Base-by-base conservation (phyloP, 2,329 filamentous ascomycete genomes). In the Alternaria incomplexa region DNA sequence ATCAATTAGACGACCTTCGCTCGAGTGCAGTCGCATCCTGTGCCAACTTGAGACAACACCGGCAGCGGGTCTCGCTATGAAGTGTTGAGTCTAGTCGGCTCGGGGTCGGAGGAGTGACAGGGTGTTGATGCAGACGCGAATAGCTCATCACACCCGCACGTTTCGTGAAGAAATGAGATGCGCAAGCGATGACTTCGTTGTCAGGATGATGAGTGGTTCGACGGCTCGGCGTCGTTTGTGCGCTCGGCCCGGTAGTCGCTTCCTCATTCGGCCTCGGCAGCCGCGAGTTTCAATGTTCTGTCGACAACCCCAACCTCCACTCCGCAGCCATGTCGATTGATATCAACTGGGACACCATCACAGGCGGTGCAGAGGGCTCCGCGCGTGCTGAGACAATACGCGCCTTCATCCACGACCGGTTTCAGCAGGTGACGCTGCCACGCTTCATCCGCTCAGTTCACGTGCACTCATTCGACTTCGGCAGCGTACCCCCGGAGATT, bases 381-480 rank as follows among this genome's bases (percentile, higher is more conserved):
- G 91, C 89, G 57, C 89, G 97, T 64, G 93, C 95, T 52, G 91
- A 93, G 77, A 88, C 87, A 66, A 97, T 99, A 81, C 92, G 95
- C 69, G 89, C 90, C 74, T 99, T 99, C 82, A 92, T 99, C 73
- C 93, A 99, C 82, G 91, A 93, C 77, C 96, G 94, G 76, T 99
- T 99, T 81, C 96, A 99, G 82, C 89, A 93, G 64, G 90, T 98
- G 67, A 88, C 91, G 25, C 87, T 99, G 50, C 96, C 96, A 62
- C 92, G 93, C 75, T 97, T 99, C 86, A 97, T 99, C 81, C 94
- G 96, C 76, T 96, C 93, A 25, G 96, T 99, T 72, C 91, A 93
- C 58, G 94, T 97, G 44, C 94, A 97, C 79, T 90, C 92, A 64
- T 99, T 99, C 81, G 90, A 95, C 67, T 97, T 99, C 79, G 96